These are phyloP conservation scores for Echites panduratus DNA, from an alignment of 257 asterid genomes.

Conservation along the genomic window DNA sequence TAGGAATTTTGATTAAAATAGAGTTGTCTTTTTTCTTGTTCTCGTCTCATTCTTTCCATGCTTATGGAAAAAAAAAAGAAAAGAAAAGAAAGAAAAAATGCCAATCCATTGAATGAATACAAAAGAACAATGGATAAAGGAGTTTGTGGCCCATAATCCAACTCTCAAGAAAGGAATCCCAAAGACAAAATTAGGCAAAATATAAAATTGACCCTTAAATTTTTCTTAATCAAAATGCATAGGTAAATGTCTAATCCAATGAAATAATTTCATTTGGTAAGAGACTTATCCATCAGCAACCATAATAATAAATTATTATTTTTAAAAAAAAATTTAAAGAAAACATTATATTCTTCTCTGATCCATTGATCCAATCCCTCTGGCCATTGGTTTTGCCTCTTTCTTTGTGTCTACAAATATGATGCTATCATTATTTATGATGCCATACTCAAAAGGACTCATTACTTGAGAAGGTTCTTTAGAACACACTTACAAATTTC, in stretches of 20 bases:
- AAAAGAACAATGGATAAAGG: background rate
- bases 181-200: background rate
- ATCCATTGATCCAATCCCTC: slow-evolving; percentile 26
- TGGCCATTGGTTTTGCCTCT: slow-evolving; percentile 22
- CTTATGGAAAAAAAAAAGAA: too few species aligned
- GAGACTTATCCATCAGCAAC: background rate
- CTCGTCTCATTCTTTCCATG: background rate
- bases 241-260: background rate
- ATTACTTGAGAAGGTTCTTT: slow-evolving; percentile 35
- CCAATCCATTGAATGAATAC: background rate
- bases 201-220: too few species aligned
- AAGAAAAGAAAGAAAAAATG: too few species aligned
- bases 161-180: slow-evolving; percentile 10
- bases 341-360: background rate
- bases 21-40: slow-evolving; percentile 2
- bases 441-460: background rate
- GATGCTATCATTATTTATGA: slow-evolving; percentile 28
- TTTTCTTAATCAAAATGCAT: background rate
- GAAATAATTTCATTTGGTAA: background rate
- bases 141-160: slow-evolving; percentile 12
- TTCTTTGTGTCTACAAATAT: slow-evolving; percentile 16
- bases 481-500: slow-evolving; percentile 25
- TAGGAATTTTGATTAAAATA: slow-evolving; percentile 10
- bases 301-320: background rate
- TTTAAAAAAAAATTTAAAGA: background rate